Percentiles rank a stretch among this genome's conserved stretches.
phyloP scores from a whole-genome alignment of 805 yeast genomes.

The Starmerella scarabaei region DNA sequence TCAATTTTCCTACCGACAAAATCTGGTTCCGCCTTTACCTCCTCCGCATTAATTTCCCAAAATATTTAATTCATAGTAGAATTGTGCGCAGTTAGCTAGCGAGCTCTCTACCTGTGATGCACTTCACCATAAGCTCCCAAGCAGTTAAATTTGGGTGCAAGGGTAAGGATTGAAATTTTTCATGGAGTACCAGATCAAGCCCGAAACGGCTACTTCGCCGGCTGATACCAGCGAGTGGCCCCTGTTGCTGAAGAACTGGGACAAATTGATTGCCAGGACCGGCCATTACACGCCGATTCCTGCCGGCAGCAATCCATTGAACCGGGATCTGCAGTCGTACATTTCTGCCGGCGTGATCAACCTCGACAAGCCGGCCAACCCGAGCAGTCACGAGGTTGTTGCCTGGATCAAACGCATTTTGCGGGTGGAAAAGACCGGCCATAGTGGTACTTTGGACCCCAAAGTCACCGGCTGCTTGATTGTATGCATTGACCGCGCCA shows the following conservation, averaged over 20 bases:
- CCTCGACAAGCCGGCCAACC: conserved; percentile 95
- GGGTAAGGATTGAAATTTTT: conserved; percentile 4
- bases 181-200: conserved; percentile 53
- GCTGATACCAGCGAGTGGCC: conserved; percentile 94
- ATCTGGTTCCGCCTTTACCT: background rate
- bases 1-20: conserved; percentile 38
- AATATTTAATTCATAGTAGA: too few relatives aligned
- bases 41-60: too few relatives aligned
- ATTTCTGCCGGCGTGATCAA: conserved; percentile 92
- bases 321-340: conserved; percentile 83
- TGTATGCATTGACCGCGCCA: conserved; percentile 96
- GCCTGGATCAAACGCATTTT: conserved; percentile 97
- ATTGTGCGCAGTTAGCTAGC: too few relatives aligned
- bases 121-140: too few relatives aligned
- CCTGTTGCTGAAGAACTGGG: conserved; percentile 80
- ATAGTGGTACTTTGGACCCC: conserved; percentile 97
- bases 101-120: too few relatives aligned
- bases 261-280: conserved; percentile 83
- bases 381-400: conserved; percentile 97
- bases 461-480: conserved; percentile 97
- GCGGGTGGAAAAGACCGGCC: conserved; percentile 95
- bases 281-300: conserved; percentile 98
- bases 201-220: conserved; percentile 61
- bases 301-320: conserved; percentile 84
- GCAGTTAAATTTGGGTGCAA: background rate